These are phyloP conservation scores for Psilocybe azurescens DNA, from an alignment of 768 basidiomycete genomes.

Conservation along the genomic window DNA sequence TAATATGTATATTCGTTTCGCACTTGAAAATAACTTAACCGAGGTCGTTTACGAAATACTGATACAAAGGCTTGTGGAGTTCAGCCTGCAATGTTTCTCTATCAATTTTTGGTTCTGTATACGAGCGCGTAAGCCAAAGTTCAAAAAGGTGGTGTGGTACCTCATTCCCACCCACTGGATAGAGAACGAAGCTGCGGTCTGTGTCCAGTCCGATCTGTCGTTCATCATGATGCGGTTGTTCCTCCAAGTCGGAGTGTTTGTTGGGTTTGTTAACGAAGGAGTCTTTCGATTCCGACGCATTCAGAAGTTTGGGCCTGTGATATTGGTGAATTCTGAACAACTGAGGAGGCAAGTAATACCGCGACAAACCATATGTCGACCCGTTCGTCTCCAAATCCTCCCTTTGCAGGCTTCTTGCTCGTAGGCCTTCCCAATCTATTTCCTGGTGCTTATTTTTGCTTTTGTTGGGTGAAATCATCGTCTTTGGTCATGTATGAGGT, in stretches of 20 bases:
- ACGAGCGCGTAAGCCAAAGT: slow-evolving; percentile 10
- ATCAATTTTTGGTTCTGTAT: slow-evolving; percentile 31
- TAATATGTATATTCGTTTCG: no score
- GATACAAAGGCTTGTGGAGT: slow-evolving; percentile 72
- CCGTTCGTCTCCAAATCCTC: slow-evolving; percentile 69
- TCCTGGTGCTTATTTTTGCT: not conserved
- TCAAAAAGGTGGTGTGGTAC: slow-evolving; percentile 8
- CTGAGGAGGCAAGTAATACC: not conserved
- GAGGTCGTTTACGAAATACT: slow-evolving; percentile 74
- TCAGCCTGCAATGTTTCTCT: slow-evolving; percentile 65
- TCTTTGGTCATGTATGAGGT: slow-evolving; percentile 2
- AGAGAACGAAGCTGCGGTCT: slow-evolving; percentile 91
- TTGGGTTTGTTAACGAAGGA: slow-evolving; percentile 12
- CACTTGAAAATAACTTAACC: slow-evolving; percentile 86
- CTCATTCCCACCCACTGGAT: slow-evolving; percentile 74
- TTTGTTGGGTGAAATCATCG: not conserved
- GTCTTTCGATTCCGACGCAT: slow-evolving; percentile 20
- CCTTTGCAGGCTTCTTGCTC: slow-evolving; percentile 52
- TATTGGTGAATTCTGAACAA: not conserved
- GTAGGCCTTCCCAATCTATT: slow-evolving; percentile 51
- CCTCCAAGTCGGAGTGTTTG: slow-evolving; percentile 8
- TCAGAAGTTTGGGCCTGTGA: slow-evolving; percentile 33
- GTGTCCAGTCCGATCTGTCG: slow-evolving; percentile 89
- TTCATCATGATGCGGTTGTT: slow-evolving; percentile 70
- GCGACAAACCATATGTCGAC: slow-evolving; percentile 59